Percentiles rank a stretch among this genome's conserved stretches.
phyloP scores from a whole-genome alignment of 768 basidiomycete species.

The Clathrus columnatus region DNA sequence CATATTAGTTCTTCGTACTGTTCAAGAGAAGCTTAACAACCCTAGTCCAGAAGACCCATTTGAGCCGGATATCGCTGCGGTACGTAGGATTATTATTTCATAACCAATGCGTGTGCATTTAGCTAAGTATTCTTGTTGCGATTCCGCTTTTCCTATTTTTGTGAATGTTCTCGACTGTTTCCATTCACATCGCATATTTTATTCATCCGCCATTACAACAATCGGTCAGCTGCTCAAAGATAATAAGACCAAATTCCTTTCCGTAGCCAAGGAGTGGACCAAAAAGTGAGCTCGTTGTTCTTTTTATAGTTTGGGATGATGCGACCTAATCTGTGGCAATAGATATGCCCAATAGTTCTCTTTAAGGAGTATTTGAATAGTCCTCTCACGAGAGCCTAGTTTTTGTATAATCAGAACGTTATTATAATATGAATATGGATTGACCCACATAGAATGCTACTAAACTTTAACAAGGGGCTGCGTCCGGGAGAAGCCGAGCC shows the following conservation, averaged over 20 bases:
- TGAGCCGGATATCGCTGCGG: constrained; percentile 78
- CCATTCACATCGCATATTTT: background rate
- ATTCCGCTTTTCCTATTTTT: background rate
- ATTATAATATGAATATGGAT: background rate
- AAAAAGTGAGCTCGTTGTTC: constrained; percentile 51
- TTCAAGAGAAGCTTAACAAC: constrained; percentile 83
- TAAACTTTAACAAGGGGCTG: background rate
- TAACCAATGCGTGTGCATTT: background rate
- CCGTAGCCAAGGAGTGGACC: constrained; percentile 75
- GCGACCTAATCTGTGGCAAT: background rate
- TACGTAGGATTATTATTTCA: constrained; percentile 27
- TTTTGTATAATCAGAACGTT: background rate
- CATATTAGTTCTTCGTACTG: constrained; percentile 54
- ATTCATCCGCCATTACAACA: background rate
- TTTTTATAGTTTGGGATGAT: background rate
- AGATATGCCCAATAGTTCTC: constrained; percentile 8
- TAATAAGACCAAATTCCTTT: constrained; percentile 63
- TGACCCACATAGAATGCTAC: background rate
- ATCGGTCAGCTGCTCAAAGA: constrained; percentile 62
- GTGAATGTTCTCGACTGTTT: background rate
- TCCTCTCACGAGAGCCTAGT: background rate
- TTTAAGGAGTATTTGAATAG: background rate
- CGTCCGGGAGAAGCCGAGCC: background rate
- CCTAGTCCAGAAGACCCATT: constrained; percentile 85
- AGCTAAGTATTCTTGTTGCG: background rate